phyloP scores from a whole-genome alignment of 1,284 basidiomycete species.

The Takashimella koratensis region DNA sequence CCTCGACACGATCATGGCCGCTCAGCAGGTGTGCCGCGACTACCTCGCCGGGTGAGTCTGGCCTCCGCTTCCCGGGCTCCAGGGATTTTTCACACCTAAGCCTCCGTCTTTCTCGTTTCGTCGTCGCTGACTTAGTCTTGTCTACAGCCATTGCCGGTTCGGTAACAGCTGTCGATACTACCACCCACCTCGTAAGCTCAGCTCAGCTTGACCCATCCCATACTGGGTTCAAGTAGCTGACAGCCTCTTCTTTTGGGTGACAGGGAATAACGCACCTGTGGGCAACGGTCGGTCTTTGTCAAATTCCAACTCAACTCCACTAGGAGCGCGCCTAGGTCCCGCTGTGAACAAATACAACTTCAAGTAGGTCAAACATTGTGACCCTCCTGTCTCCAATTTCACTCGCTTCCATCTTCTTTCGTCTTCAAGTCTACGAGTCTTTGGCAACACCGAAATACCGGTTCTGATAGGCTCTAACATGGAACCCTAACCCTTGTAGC shows the following conservation, averaged over 20 bases:
- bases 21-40: conserved; percentile 20
- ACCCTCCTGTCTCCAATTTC: neutral
- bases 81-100: too few species aligned
- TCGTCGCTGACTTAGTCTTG: neutral
- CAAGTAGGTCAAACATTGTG: conserved; percentile 24
- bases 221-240: too few species aligned
- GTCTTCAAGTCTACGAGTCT: too few species aligned
- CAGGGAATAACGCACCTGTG: too few species aligned
- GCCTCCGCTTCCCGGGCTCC: neutral
- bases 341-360: conserved; percentile 30
- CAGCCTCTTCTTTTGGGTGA: too few species aligned
- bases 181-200: conserved; percentile 29
- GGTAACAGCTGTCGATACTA: conserved; percentile 34
- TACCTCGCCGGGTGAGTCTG: conserved; percentile 23
- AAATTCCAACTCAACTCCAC: conserved; percentile 17
- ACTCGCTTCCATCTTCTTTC: neutral
- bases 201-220: too few species aligned
- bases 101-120: neutral
- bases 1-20: conserved; percentile 7
- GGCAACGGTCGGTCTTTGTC: too few species aligned
- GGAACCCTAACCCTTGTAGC: conserved; percentile 14
- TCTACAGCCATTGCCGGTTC: conserved; percentile 32
- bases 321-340: conserved; percentile 9
- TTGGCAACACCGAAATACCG: too few species aligned
- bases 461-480: too few species aligned